These are phyloP conservation scores for Groenewaldozyma tartarivorans DNA, from an alignment of 805 yeast genomes.

Conservation along the genomic window DNA sequence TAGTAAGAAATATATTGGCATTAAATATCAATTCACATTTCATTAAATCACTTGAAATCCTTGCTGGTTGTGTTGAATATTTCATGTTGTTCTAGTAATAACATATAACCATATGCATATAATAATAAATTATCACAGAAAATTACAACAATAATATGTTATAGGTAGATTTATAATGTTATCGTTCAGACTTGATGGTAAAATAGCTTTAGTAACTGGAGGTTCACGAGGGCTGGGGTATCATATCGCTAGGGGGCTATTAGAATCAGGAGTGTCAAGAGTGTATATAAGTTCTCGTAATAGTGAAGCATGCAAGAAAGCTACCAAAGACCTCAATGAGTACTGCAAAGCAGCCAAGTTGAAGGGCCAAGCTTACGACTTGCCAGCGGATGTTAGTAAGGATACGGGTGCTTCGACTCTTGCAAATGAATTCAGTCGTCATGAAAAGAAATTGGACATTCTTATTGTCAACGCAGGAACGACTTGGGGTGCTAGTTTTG, in stretches of 20 bases:
- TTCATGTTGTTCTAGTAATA: no score
- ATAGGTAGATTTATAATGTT: no score
- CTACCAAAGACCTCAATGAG: slow-evolving; percentile 32
- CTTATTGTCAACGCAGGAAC: slow-evolving; percentile 75
- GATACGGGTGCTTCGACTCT: slow-evolving; percentile 41
- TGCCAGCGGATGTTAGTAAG: slow-evolving; percentile 50
- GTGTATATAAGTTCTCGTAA: slow-evolving; percentile 61
- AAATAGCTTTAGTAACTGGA: slow-evolving; percentile 60
- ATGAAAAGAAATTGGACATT: slow-evolving; percentile 43
- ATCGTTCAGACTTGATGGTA: slow-evolving; percentile 33
- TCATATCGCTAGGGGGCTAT: slow-evolving; percentile 54
- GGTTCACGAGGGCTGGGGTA: slow-evolving; percentile 71
- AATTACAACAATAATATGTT: no score
- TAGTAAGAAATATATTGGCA: no score
- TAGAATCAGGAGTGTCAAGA: slow-evolving; percentile 50
- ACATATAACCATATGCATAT: no score
- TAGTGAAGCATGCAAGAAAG: slow-evolving; percentile 49
- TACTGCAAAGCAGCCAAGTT: slow-evolving; percentile 20
- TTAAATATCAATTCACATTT: no score
- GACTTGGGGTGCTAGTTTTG: slow-evolving; percentile 62
- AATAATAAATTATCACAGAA: no score
- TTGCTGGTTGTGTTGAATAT: no score
- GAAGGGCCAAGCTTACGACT: slow-evolving; percentile 31
- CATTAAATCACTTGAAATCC: no score
- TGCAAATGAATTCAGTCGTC: slow-evolving; percentile 31